Percentiles rank a stretch among this genome's conserved stretches.
These are phyloP conservation scores for Trypanosomatidae sp. DNA, from an alignment of 208 protist species.

Conservation along the genomic window DNA sequence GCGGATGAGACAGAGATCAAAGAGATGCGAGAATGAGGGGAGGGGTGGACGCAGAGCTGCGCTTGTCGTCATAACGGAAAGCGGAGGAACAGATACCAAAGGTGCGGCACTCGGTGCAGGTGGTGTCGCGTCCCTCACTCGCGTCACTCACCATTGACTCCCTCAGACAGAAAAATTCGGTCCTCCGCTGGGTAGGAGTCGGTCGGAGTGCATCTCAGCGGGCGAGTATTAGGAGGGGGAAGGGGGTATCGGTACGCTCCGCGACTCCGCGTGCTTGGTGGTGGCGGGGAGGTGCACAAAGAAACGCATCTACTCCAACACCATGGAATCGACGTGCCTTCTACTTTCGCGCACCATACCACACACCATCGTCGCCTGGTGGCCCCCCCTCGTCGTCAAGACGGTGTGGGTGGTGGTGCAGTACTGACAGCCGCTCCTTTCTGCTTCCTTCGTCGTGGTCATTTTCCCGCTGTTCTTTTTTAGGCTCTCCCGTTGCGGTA, in stretches of 20 bases:
- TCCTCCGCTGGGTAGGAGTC: not conserved
- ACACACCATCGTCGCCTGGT: no score
- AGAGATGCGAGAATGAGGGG: not conserved
- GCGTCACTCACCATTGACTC: not conserved
- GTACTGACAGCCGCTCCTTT: not conserved
- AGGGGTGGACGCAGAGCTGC: not conserved
- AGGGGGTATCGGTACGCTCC: not conserved
- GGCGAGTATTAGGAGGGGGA: not conserved
- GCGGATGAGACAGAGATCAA: not conserved
- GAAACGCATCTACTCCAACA: no score
- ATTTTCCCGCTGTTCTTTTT: not conserved
- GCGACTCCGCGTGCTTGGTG: not conserved
- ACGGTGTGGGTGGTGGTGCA: not conserved
- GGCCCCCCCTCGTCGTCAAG: no score
- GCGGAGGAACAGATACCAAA: not conserved
- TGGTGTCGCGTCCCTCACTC: not conserved
- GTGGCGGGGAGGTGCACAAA: no score
- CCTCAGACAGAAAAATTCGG: not conserved
- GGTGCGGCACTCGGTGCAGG: not conserved
- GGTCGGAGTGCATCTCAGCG: not conserved
- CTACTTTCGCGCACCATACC: no score
- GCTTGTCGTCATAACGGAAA: not conserved
- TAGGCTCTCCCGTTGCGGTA: not conserved
- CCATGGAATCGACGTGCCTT: no score
- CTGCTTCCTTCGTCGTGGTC: not conserved